These are phyloP conservation scores for Byssochlamys sp. DNA, from an alignment of 2,329 filamentous ascomycete genomes.

Conservation along the genomic window DNA sequence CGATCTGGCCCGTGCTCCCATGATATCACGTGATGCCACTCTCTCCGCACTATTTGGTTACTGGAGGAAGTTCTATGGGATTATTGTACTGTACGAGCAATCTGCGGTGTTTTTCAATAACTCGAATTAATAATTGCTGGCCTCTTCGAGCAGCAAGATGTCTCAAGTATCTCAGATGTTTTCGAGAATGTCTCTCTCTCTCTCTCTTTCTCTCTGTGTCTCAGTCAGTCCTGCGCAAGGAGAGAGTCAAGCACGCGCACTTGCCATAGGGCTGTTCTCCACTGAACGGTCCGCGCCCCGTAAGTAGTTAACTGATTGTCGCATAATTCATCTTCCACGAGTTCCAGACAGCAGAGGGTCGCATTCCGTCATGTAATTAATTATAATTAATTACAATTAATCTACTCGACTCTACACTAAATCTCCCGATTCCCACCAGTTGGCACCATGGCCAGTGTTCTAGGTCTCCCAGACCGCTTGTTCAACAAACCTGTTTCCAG, in stretches of 20 bases:
- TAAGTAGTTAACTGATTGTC: background rate
- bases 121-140: background rate
- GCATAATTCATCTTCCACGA: background rate
- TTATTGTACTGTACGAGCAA: background rate
- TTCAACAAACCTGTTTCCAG: background rate
- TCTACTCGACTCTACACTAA: too few species aligned
- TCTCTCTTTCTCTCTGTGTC: background rate
- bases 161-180: background rate
- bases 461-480: background rate
- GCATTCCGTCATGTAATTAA: background rate
- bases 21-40: background rate
- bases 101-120: background rate
- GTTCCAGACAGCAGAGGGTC: background rate
- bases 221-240: background rate
- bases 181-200: background rate
- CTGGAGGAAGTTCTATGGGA: background rate
- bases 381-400: too few species aligned
- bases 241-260: background rate
- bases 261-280: background rate
- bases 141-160: background rate
- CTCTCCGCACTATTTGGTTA: background rate
- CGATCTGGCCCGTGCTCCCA: constrained; percentile 1
- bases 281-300: background rate
- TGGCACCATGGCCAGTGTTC: background rate
- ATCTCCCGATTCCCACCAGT: background rate